phyloP scores from a whole-genome alignment of 75 land plant species.

The Cunninghamia lanceolata region DNA sequence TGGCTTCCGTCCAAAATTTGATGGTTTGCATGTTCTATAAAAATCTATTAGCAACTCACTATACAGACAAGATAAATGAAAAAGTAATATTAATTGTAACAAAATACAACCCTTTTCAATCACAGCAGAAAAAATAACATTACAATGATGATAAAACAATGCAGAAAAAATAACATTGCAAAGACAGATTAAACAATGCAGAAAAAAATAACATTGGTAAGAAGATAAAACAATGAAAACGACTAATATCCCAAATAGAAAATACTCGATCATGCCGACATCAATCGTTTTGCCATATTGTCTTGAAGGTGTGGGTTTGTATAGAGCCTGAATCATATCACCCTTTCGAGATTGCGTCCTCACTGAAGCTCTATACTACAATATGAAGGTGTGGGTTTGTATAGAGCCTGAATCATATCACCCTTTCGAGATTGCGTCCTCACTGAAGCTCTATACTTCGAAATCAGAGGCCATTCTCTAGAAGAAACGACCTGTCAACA shows the following conservation, averaged over 20 bases:
- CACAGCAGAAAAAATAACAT: no score
- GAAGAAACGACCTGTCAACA: constrained; percentile 76
- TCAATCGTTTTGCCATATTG: neutral
- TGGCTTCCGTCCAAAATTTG: constrained; percentile 52
- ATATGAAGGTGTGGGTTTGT: constrained; percentile 18
- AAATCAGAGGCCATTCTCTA: constrained; percentile 79
- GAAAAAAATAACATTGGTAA: no score
- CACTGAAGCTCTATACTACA: constrained; percentile 69
- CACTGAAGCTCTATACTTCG: constrained; percentile 69
- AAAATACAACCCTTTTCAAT: no score
- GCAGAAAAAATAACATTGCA: no score
- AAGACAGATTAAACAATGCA: no score
- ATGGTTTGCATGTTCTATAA: no score
- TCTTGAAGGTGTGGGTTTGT: constrained; percentile 22
- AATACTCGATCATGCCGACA: no score
- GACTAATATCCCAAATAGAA: no score
- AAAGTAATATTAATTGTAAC: no score
- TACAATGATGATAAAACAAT: no score
- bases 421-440: constrained; percentile 73
- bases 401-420: constrained; percentile 80
- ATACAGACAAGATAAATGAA: neutral
- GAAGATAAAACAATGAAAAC: no score
- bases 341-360: constrained; percentile 73
- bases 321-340: constrained; percentile 80
- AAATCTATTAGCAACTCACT: no score